Base-by-base conservation (phyloP, 176 grass and related monocot genomes). In the Oryza longistaminata region DNA sequence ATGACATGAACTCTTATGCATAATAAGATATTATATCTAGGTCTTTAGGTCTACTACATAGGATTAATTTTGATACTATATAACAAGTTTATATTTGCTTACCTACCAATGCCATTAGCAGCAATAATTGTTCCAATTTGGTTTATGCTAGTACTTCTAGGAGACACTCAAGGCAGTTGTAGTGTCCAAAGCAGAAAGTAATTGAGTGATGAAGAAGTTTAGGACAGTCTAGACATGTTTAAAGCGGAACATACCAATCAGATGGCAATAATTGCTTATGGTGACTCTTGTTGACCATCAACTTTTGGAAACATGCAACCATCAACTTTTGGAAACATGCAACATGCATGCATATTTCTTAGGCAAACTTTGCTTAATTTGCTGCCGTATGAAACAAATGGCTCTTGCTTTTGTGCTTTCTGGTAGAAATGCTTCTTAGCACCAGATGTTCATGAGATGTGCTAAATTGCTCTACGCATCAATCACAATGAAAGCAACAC, bases 51-150 rank as follows among this genome's bases (percentile, higher is more conserved):
- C 46, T 81, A 35, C 45, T 78, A 73, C 46, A 69, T 25, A 40
- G 61, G 67, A 44, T 72, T 43, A 40, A 0, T 34, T 64, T 60
- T 73, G 72, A 3, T 17, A 43, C 42, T 43, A 19, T 76, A 68
- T 25, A 76, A 22, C 5, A 68, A 68, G 44, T 72, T 68, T 73
- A 74, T 67, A 49, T 83, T 90, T 83, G 75, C 60, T 42, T 83
- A 90, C 84, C 88, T 83, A 86, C 83, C 84, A 73, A 37, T 66
- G 78, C 84, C 88, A 83, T 79, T 87, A 90, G 80, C 6, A 13
- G 15, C 74, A 64, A 87, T 83, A 82, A 78, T 86, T 82, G 43
- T 82, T 52, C 53, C 72, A 81, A 2, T 68, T 39, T 78, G 58
- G 13, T 78, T 66, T 76, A 26, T 65, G 22, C 11, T 12, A 71